Evolutionary conservation across 1,284 basidiomycete species (phyloP).

Genomic region (Trametes pubescens): DNA sequence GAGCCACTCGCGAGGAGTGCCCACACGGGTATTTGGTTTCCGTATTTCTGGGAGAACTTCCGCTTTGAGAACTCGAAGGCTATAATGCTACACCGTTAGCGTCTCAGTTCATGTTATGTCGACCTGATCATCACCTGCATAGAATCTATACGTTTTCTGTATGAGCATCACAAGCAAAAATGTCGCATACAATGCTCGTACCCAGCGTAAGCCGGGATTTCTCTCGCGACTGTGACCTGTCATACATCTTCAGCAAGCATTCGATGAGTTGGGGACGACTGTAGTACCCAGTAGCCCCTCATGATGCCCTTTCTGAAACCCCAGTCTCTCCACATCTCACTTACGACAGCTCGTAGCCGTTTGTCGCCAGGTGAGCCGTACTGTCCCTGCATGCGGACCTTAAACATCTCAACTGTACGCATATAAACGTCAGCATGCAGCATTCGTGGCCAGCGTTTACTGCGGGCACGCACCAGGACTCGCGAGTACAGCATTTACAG

Average conservation of each 20-base stretch:
- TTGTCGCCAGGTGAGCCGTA: constrained; percentile 83
- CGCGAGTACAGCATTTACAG: constrained; percentile 86
- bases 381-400: constrained; percentile 98
- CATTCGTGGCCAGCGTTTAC: background rate
- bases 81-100: constrained; percentile 40
- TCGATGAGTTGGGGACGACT: background rate
- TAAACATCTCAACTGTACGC: constrained; percentile 82
- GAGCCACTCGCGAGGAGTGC: constrained; percentile 88
- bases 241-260: background rate
- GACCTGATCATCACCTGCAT: constrained; percentile 61
- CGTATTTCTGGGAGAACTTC: constrained; percentile 69
- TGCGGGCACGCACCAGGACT: constrained; percentile 72
- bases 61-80: constrained; percentile 93
- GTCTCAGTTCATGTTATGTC: background rate
- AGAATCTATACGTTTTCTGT: constrained; percentile 58
- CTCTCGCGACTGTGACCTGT: constrained; percentile 90
- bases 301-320: constrained; percentile 91
- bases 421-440: background rate
- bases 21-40: constrained; percentile 85
- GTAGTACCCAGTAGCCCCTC: constrained; percentile 91
- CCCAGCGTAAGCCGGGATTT: constrained; percentile 96
- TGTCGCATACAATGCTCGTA: constrained; percentile 44
- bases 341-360: constrained; percentile 72
- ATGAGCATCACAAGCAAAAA: background rate
- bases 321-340: constrained; percentile 86